Conservation (phyloP, 2,329 filamentous ascomycete genomes). For the Diaporthe vaccinii region DNA sequence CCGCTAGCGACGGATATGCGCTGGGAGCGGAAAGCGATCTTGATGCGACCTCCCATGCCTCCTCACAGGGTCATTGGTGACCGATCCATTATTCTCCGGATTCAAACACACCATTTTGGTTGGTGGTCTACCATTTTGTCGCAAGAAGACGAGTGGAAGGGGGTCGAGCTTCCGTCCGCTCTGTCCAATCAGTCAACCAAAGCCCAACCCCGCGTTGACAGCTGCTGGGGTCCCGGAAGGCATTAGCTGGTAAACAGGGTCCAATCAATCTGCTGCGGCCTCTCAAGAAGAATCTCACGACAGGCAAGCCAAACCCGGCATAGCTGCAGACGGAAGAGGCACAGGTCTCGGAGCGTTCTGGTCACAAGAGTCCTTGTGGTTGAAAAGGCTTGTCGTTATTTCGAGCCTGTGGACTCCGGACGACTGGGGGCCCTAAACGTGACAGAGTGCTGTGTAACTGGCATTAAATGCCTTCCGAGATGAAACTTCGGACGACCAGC, state of each 20-base stretch:
- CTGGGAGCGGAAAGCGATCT: conserved; percentile 17
- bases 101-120: conserved; percentile 4
- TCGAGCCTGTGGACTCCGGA: neutral
- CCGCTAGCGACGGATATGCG: conserved; percentile 29
- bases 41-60: conserved; percentile 1
- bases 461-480: conserved; percentile 11
- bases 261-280: conserved; percentile 33
- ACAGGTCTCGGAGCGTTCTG: conserved; percentile 1
- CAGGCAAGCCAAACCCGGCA: conserved; percentile 1
- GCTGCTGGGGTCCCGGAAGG: conserved; percentile 10
- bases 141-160: conserved; percentile 8
- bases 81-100: neutral
- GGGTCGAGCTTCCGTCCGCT: conserved; percentile 17
- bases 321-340: conserved; percentile 15
- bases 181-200: conserved; percentile 20
- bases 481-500: conserved; percentile 22
- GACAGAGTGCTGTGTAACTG: neutral
- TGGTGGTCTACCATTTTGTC: conserved; percentile 12
- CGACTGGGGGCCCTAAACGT: neutral
- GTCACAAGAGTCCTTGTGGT: neutral
- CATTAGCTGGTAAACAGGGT: conserved; percentile 21
- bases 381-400: conserved; percentile 21
- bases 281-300: conserved; percentile 1
- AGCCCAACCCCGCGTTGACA: conserved; percentile 32
- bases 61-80: conserved; percentile 3